Evolutionary conservation across 805 yeast species (phyloP).

Genomic region (Zygoascus ofunaensis): DNA sequence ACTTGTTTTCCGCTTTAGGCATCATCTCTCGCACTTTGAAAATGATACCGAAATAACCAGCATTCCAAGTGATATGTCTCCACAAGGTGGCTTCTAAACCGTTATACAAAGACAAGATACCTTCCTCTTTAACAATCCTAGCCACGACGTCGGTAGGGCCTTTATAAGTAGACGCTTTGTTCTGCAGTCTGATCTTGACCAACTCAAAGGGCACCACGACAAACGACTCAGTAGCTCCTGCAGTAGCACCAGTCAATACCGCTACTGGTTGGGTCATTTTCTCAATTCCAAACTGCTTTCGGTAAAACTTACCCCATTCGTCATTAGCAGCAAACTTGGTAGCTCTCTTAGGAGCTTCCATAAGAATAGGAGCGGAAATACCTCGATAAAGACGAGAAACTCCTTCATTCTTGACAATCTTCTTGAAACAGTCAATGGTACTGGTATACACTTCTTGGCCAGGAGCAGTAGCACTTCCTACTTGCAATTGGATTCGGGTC

Average conservation of each 20-base stretch:
- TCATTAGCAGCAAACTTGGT: constrained; percentile 98
- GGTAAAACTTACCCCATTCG: constrained; percentile 85
- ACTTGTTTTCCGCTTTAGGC: constrained; percentile 64
- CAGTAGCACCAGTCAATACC: constrained; percentile 90
- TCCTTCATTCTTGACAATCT: constrained; percentile 84
- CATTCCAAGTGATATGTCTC: constrained; percentile 97
- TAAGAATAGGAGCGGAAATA: constrained; percentile 88
- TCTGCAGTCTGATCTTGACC: constrained; percentile 91
- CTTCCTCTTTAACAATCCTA: constrained; percentile 64
- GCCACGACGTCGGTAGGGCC: constrained; percentile 78
- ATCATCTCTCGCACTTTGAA: constrained; percentile 72
- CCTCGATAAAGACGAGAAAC: constrained; percentile 80
- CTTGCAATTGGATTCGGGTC: constrained; percentile 89
- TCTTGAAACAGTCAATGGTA: constrained; percentile 71
- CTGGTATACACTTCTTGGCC: constrained; percentile 60
- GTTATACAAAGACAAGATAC: constrained; percentile 75
- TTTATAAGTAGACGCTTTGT: constrained; percentile 67
- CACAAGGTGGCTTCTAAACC: constrained; percentile 96
- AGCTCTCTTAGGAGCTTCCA: constrained; percentile 99
- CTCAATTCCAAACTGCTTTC: constrained; percentile 55
- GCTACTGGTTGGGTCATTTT: constrained; percentile 76
- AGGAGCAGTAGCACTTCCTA: constrained; percentile 35
- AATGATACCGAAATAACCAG: constrained; percentile 94
- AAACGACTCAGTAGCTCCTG: constrained; percentile 94
- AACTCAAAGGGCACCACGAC: constrained; percentile 97